Base-by-base conservation (phyloP, 2,329 filamentous ascomycete genomes). In the Hypoxylon sp. region DNA sequence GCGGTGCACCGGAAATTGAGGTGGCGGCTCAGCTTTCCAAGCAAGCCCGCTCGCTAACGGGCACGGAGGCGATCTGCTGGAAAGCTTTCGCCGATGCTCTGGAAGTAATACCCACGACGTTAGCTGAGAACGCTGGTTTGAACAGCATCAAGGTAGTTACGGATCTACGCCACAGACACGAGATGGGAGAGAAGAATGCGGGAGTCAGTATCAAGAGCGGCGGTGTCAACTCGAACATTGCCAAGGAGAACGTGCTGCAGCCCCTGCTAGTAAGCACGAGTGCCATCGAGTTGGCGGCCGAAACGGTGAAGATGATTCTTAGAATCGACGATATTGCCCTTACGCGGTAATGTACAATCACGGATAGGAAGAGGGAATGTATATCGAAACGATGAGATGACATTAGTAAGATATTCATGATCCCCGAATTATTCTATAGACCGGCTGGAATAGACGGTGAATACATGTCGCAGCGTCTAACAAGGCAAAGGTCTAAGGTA, bases 71-170 rank as follows among this genome's bases (percentile, higher is more conserved):
- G 39, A 97, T 98, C 75, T 99, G 95, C 87, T 99, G 93, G 92
- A 98, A 97, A 82, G 94, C 94, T 0, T 99, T 99, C 75, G 95
- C 96, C 1, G 94, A 99, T 68, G 95, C 95, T 6, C 91, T 99
- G 83, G 95, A 99, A 81, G 92, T 99, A 43, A 92, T 99, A 56
- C 95, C 96, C 13, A 97, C 94, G 32, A 99, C 95, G 1, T 84
- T 99, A 71, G 96, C 95, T 0, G 95, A 99, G 82, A 99, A 99
- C 73, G 95, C 95, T 0, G 95, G 95, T 51, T 84, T 99, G 68
- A 99, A 99, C 85, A 94, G 92, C 78, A 99, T 99, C 85, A 97
- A 96, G 82, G 95, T 99, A 26, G 95, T 99, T 48, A 99, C 95
- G 24, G 95, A 98, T 74, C 82, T 99, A 75, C 87, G 95, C 75